Percentiles rank a stretch among this genome's conserved stretches.
Evolutionary conservation across 1,139 yeast genomes (phyloP).

Genomic region (Kurtzmaniella quercitrusa): DNA sequence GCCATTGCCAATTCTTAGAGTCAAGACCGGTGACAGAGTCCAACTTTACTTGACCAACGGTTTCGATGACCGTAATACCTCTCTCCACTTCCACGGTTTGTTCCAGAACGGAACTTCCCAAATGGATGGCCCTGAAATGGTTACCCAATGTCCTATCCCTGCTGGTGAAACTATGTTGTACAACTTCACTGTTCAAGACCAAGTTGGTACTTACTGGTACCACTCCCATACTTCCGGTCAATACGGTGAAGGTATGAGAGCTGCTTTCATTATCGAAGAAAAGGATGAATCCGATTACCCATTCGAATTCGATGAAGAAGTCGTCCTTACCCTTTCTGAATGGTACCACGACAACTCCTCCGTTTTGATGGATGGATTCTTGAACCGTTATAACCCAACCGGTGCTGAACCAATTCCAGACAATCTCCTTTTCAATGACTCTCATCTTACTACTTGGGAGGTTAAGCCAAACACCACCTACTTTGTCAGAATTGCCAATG

Average conservation of each 20-base stretch:
- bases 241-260: constrained; percentile 76
- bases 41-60: constrained; percentile 57
- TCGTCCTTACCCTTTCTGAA: constrained; percentile 53
- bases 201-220: constrained; percentile 77
- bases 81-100: constrained; percentile 75
- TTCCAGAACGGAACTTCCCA: constrained; percentile 56
- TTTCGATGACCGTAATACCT: constrained; percentile 49
- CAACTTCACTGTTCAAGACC: constrained; percentile 61
- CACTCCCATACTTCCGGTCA: constrained; percentile 79
- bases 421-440: constrained; percentile 59
- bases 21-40: constrained; percentile 61
- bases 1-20: constrained; percentile 71
- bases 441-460: constrained; percentile 51
- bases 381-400: constrained; percentile 68
- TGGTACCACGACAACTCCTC: constrained; percentile 55
- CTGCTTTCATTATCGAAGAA: constrained; percentile 66
- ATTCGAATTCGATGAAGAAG: constrained; percentile 61
- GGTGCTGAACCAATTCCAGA: constrained; percentile 83
- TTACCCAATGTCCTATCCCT: constrained; percentile 74
- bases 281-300: constrained; percentile 40
- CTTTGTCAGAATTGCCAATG: constrained; percentile 56
- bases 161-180: constrained; percentile 62
- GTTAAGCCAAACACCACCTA: constrained; percentile 64
- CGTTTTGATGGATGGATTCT: constrained; percentile 42
- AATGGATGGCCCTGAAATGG: constrained; percentile 79